Conservation (phyloP, 345 rosid species). For the Geranium rotundifolium region DNA sequence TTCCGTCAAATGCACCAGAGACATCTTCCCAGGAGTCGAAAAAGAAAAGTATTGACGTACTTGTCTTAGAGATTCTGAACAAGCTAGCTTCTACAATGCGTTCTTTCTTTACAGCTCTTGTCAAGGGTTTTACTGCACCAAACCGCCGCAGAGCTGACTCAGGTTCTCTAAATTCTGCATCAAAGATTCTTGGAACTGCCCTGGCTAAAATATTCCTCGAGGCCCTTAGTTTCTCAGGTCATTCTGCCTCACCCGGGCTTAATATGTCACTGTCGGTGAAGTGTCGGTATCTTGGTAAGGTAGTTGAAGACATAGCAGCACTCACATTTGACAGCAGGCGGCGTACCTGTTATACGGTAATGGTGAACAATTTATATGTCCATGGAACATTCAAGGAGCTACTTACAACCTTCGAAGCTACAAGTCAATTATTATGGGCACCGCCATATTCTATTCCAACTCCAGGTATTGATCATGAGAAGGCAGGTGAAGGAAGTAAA, state of each 20-base stretch:
- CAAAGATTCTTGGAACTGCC: conserved; percentile 76
- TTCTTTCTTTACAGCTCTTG: conserved; percentile 71
- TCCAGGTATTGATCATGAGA: conserved; percentile 46
- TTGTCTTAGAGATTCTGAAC: conserved; percentile 55
- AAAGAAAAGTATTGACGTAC: conserved; percentile 69
- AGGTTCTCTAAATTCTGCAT: conserved; percentile 58
- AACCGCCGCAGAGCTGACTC: conserved; percentile 86
- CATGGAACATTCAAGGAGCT: conserved; percentile 86
- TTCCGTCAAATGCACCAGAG: conserved; percentile 43
- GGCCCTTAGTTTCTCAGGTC: conserved; percentile 71
- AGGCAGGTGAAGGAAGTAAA: conserved; percentile 57
- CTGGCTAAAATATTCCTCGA: conserved; percentile 73
- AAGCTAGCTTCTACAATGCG: conserved; percentile 63
- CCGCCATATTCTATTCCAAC: conserved; percentile 45
- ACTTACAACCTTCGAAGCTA: conserved; percentile 89
- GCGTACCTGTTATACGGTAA: conserved; percentile 68
- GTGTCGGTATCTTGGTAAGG: conserved; percentile 87
- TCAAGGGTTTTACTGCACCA: conserved; percentile 80
- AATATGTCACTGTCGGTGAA: conserved; percentile 59
- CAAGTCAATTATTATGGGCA: conserved; percentile 83
- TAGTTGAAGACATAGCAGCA: conserved; percentile 74
- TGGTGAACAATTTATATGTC: conserved; percentile 87
- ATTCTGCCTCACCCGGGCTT: conserved; percentile 48
- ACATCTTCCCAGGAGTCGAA: conserved; percentile 49
- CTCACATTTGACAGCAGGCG: conserved; percentile 75